Evolutionary conservation across 768 basidiomycete genomes (phyloP).

Genomic region (Suillus paluster): DNA sequence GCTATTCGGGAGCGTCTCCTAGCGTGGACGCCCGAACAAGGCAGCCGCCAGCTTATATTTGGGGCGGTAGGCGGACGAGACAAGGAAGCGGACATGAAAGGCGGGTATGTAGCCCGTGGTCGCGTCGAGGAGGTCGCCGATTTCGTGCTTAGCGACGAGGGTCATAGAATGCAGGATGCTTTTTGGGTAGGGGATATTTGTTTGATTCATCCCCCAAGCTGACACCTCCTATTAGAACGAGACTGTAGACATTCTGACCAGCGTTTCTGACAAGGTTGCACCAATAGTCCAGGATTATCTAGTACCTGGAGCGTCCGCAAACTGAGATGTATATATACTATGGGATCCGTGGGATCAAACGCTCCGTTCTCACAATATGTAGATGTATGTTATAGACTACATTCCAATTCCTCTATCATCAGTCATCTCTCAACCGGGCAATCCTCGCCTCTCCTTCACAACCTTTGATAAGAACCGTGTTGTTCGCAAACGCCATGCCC

Average conservation of each 20-base stretch:
- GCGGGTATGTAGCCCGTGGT: constrained; percentile 19
- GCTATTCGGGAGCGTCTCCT: constrained; percentile 16
- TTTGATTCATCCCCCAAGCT: neutral
- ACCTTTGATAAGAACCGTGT: constrained; percentile 4
- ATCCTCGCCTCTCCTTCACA: neutral
- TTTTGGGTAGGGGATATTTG: constrained; percentile 40
- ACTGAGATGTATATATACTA: neutral
- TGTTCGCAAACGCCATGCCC: constrained; percentile 18
- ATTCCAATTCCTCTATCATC: too few species aligned
- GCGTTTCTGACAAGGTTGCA: constrained; percentile 15
- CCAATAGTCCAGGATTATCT: constrained; percentile 20
- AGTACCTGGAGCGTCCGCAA: neutral
- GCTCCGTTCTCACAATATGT: too few species aligned
- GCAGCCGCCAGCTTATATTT: constrained; percentile 40
- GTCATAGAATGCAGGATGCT: constrained; percentile 29
- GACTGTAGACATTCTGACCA: constrained; percentile 23
- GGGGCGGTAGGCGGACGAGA: constrained; percentile 30
- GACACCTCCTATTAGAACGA: constrained; percentile 16
- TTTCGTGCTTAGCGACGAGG: constrained; percentile 36
- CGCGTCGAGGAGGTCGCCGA: constrained; percentile 33
- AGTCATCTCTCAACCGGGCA: neutral
- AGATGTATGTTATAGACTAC: too few species aligned
- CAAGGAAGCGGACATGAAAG: constrained; percentile 25
- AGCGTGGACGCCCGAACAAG: constrained; percentile 33
- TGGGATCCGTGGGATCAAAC: too few species aligned